phyloP scores from a whole-genome alignment of 2,329 filamentous ascomycete species.

The Volutella citrinella region DNA sequence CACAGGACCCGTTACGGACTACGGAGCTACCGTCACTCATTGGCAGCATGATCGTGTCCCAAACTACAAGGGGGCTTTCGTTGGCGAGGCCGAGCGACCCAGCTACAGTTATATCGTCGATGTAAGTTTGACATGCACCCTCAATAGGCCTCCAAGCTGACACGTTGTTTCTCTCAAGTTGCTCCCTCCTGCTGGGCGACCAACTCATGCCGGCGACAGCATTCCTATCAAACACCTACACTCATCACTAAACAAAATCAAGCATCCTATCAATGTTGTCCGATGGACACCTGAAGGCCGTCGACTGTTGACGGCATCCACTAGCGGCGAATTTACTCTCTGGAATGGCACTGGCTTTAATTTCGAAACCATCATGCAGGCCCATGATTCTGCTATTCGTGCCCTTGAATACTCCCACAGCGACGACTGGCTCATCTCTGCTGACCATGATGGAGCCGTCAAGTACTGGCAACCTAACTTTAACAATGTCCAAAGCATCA shows the following conservation, averaged over 20 bases:
- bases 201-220: constrained; percentile 74
- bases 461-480: constrained; percentile 99
- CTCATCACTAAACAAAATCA: constrained; percentile 97
- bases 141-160: no score
- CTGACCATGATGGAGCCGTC: constrained; percentile 89
- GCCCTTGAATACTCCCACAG: constrained; percentile 87
- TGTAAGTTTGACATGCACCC: constrained; percentile 55
- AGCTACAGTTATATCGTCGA: constrained; percentile 88
- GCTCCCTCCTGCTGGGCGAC: constrained; percentile 76
- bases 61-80: constrained; percentile 68
- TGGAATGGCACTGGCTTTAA: constrained; percentile 99
- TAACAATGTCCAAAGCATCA: constrained; percentile 95
- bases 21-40: constrained; percentile 83
- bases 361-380: constrained; percentile 99
- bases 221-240: constrained; percentile 95
- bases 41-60: constrained; percentile 78
- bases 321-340: constrained; percentile 94
- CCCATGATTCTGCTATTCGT: constrained; percentile 84
- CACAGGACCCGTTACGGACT: constrained; percentile 85
- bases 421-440: constrained; percentile 95
- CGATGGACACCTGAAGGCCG: constrained; percentile 97
- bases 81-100: constrained; percentile 77
- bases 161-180: constrained; percentile 60
- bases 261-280: constrained; percentile 95
- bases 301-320: constrained; percentile 85